Evolutionary conservation across 2,329 filamentous ascomycete genomes (phyloP).

Genomic region (Paraconiothyrium brasiliense): DNA sequence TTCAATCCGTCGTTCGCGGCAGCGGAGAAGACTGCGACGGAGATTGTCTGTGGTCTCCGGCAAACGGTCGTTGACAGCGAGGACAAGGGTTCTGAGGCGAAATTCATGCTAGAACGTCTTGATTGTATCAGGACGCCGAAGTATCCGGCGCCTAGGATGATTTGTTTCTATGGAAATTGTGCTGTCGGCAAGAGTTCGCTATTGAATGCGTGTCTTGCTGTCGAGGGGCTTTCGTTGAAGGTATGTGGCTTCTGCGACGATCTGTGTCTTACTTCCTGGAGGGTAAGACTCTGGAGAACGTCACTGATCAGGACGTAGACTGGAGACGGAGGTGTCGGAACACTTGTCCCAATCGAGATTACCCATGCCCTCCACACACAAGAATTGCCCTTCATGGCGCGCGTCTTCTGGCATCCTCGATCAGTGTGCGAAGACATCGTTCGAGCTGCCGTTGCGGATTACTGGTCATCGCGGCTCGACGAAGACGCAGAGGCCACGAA

Average conservation of each 20-base stretch:
- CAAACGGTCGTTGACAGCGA: neutral
- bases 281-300: neutral
- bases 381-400: neutral
- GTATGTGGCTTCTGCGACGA: neutral
- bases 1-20: conserved; percentile 6
- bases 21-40: neutral
- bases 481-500: neutral
- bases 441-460: neutral
- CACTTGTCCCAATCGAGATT: conserved; percentile 13
- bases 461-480: conserved; percentile 4
- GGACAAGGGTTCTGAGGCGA: neutral
- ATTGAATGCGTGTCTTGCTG: conserved; percentile 8
- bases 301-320: conserved; percentile 2
- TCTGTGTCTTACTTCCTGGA: neutral
- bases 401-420: neutral
- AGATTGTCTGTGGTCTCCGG: conserved; percentile 5
- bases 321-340: conserved; percentile 13
- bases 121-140: neutral
- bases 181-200: conserved; percentile 9
- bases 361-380: conserved; percentile 4
- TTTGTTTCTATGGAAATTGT: conserved; percentile 14
- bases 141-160: neutral
- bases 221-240: conserved; percentile 12
- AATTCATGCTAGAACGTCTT: conserved; percentile 12
- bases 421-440: neutral